Percentiles rank a stretch among this genome's conserved stretches.
Conservation (phyloP, 371 early-diverging fungal species). For the Mortierella sp. region DNA sequence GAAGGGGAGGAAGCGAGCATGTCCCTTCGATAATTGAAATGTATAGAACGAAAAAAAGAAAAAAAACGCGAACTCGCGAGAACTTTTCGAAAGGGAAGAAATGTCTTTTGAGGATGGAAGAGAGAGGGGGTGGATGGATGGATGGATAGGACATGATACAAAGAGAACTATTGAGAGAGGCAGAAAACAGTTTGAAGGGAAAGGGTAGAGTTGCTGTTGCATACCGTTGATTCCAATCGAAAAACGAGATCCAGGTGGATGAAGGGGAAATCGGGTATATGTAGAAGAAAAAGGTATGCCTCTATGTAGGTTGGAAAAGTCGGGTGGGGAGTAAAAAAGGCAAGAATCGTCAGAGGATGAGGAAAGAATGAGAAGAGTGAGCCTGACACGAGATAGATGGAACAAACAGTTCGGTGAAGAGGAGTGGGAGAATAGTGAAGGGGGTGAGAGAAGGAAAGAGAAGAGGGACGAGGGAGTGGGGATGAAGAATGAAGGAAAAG, state of each 20-base stretch:
- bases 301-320: not conserved
- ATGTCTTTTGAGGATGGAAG: not conserved
- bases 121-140: not conserved
- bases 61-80: not conserved
- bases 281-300: no score
- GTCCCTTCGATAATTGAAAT: not conserved
- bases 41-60: not conserved
- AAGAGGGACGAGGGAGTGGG: not conserved
- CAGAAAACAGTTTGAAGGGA: no score
- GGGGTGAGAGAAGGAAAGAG: not conserved
- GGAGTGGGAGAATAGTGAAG: not conserved
- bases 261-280: no score
- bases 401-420: not conserved
- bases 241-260: no score
- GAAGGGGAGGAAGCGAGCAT: conserved; percentile 2
- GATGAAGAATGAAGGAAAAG: not conserved
- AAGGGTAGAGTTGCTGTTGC: no score
- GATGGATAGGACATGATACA: not conserved
- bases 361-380: not conserved
- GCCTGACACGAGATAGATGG: not conserved
- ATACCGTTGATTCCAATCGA: no score
- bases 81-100: not conserved
- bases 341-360: not conserved
- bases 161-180: no score
- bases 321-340: not conserved